phyloP scores from a whole-genome alignment of 345 rosid genomes.

The Syzygium jambos region DNA sequence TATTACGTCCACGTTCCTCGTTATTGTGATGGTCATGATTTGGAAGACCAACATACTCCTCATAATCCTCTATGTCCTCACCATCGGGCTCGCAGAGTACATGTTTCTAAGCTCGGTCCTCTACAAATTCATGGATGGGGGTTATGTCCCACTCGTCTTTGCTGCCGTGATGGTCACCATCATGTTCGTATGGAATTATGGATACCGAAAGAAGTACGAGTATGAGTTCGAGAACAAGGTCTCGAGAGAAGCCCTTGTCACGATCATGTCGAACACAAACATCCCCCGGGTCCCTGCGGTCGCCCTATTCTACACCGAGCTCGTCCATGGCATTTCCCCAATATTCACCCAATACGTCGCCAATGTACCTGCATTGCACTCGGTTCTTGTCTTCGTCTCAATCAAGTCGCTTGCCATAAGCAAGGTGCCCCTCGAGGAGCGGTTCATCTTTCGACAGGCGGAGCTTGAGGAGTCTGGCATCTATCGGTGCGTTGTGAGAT shows the following conservation, averaged over 20 bases:
- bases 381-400: slow-evolving; percentile 18
- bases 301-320: slow-evolving; percentile 19
- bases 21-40: slow-evolving; percentile 28
- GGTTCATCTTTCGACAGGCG: slow-evolving; percentile 13
- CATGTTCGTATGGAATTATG: slow-evolving; percentile 28
- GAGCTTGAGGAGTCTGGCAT: slow-evolving; percentile 2
- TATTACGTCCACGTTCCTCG: slow-evolving; percentile 14
- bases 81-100: slow-evolving; percentile 9
- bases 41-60: slow-evolving; percentile 24
- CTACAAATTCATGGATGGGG: slow-evolving; percentile 24
- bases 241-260: neutral
- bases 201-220: slow-evolving; percentile 9
- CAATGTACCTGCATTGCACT: slow-evolving; percentile 10
- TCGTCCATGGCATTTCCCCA: slow-evolving; percentile 22
- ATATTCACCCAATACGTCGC: slow-evolving; percentile 14
- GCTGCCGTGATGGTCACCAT: slow-evolving; percentile 6
- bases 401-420: slow-evolving; percentile 18
- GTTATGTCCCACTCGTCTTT: slow-evolving; percentile 19
- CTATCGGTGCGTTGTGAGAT: slow-evolving; percentile 22
- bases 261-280: neutral
- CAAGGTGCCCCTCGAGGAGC: slow-evolving; percentile 10
- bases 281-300: slow-evolving; percentile 9
- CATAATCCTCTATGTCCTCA: slow-evolving; percentile 8
- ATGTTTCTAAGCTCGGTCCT: slow-evolving; percentile 12
- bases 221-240: slow-evolving; percentile 16